Evolutionary conservation across 495 filamentous ascomycete species (phyloP), one percentile per base, ranked within the genome.

Genomic region (Xylaria nigripes): DNA sequence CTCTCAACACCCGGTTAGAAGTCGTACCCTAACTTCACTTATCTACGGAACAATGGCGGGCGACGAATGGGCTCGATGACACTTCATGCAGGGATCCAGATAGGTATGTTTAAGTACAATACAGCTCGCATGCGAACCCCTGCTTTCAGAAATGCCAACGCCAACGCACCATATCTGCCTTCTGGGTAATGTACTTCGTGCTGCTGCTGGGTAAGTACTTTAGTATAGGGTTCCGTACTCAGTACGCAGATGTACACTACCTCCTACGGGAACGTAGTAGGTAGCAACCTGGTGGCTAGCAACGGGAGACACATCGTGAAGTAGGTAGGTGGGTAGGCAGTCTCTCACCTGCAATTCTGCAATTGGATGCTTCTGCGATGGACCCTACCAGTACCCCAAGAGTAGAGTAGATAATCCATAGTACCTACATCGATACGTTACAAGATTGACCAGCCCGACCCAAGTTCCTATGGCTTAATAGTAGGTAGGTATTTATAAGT

Each of bases 101-200:
- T 46, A 36, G 22, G 27, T 22, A 21, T 44, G 38, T 38, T 23
- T 27, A 19, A 22, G 21, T 21, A 27, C n/a, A 18, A n/a, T 48
- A 44, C 51, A 54, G 34, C 51, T 42, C 22, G 51, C 45, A 54
- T 48, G 51, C 51, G 45, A 48, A 48, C 51, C 51, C 51, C 51
- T 54, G 51, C 34, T 42, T 44, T 18, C 44, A 27, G 13, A 29
- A 36, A 54, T 48, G 32, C 44, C 51, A 54, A 54, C 51, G 42
- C 51, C 51, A 47, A 25, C 34, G 18, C 51, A 45, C 19, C 15
- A 40, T 10, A 10, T 15, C n/a, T n/a, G n/a, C n/a, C n/a, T n/a
- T n/a, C n/a, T n/a, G n/a, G n/a, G n/a, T n/a, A n/a, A n/a, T n/a
- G n/a, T n/a, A n/a, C n/a, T n/a, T n/a, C n/a, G n/a, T n/a, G n/a